These are phyloP conservation scores for Podospora comata DNA, from an alignment of 495 filamentous ascomycete species.

Conservation along the genomic window DNA sequence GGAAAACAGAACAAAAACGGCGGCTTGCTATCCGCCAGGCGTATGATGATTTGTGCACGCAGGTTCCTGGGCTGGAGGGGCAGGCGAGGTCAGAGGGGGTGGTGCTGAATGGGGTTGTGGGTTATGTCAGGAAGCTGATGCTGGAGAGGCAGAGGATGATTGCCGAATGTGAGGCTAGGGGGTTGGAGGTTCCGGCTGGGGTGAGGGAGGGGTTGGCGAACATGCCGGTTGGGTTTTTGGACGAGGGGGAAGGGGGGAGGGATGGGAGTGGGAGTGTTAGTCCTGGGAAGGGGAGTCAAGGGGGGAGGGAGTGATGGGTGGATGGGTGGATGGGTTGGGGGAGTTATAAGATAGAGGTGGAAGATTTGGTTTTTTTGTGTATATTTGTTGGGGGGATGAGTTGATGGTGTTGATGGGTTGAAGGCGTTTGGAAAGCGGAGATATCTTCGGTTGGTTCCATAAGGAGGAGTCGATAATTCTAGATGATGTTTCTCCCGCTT, in stretches of 20 bases:
- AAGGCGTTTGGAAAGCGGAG: not conserved
- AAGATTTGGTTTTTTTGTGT: not conserved
- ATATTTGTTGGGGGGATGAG: not conserved
- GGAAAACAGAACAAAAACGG: conserved; percentile 71
- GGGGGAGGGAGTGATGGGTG: not conserved
- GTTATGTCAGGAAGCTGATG: conserved; percentile 65
- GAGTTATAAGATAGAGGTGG: not conserved
- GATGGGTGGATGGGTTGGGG: not conserved
- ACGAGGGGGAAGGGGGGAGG: not conserved
- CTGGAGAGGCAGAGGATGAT: conserved; percentile 59
- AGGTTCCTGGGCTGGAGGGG: conserved; percentile 80
- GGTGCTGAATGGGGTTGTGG: conserved; percentile 72
- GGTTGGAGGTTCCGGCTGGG: conserved; percentile 21
- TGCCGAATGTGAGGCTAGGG: conserved; percentile 24
- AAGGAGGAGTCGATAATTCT: not conserved
- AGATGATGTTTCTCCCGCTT: not conserved
- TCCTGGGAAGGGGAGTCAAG: not conserved
- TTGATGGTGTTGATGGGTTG: not conserved
- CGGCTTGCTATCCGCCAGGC: conserved; percentile 79
- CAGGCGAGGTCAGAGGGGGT: conserved; percentile 82
- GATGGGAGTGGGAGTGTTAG: not conserved
- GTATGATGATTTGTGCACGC: conserved; percentile 78
- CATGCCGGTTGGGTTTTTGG: not conserved
- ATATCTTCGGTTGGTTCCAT: not conserved
- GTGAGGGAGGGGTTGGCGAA: conserved; percentile 22